Percentiles rank a stretch among this genome's conserved stretches.
Evolutionary conservation across 2,329 filamentous ascomycete species (phyloP).

Genomic region (Epichloe aotearoae): DNA sequence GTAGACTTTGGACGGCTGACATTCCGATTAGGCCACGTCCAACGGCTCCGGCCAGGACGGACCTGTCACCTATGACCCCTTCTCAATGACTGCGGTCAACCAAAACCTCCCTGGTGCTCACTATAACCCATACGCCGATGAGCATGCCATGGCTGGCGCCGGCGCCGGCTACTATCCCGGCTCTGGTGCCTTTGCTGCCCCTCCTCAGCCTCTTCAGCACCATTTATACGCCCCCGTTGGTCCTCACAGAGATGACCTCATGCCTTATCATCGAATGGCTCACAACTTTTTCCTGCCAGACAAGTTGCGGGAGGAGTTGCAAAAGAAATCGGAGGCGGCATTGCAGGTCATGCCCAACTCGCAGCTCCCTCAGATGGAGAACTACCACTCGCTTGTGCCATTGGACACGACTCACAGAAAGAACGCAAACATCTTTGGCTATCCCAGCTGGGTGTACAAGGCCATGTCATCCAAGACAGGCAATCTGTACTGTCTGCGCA

Average conservation of each 20-base stretch:
- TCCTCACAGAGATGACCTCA: slow-evolving; percentile 66
- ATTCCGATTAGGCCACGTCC: slow-evolving; percentile 19
- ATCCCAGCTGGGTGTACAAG: slow-evolving; percentile 91
- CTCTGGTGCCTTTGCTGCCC: slow-evolving; percentile 36
- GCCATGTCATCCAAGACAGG: slow-evolving; percentile 81
- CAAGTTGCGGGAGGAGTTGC: slow-evolving; percentile 72
- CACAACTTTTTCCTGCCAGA: slow-evolving; percentile 91
- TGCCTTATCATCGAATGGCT: slow-evolving; percentile 72
- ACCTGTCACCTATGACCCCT: slow-evolving; percentile 44
- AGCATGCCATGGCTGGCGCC: slow-evolving; percentile 44
- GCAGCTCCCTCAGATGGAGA: slow-evolving; percentile 66
- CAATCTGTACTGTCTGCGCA: slow-evolving; percentile 71
- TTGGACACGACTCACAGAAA: slow-evolving; percentile 73
- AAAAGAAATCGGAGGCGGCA: slow-evolving; percentile 76
- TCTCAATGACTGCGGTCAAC: slow-evolving; percentile 43
- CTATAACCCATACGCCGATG: slow-evolving; percentile 68
- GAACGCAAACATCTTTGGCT: slow-evolving; percentile 68
- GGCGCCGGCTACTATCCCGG: slow-evolving; percentile 54
- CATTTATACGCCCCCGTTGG: slow-evolving; percentile 86
- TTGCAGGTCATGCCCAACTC: slow-evolving; percentile 70
- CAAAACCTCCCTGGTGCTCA: slow-evolving; percentile 38
- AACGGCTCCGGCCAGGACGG: slow-evolving; percentile 37
- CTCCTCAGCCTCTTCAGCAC: slow-evolving; percentile 63
- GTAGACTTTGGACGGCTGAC: neutral
- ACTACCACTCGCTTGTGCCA: slow-evolving; percentile 85